Percentiles rank a stretch among this genome's conserved stretches.
Conservation (phyloP, 2,329 filamentous ascomycete species). For the Epichloe typhina region DNA sequence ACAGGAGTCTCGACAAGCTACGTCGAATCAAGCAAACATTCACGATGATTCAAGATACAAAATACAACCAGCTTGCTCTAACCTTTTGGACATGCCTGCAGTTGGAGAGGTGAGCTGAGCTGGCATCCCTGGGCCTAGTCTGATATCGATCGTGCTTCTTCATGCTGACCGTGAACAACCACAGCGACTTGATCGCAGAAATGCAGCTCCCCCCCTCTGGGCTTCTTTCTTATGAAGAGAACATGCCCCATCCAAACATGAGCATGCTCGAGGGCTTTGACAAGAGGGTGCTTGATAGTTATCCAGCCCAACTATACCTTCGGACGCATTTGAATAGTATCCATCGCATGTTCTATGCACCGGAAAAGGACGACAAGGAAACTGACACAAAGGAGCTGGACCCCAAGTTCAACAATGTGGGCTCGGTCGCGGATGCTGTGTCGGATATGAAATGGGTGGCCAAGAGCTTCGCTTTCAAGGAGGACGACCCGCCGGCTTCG, state of each 20-base stretch:
- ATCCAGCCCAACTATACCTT: constrained; percentile 49
- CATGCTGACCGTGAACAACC: neutral
- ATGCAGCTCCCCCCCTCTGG: constrained; percentile 50
- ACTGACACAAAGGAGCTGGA: constrained; percentile 13
- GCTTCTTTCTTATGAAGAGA: constrained; percentile 46
- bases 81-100: constrained; percentile 92
- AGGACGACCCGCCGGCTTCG: constrained; percentile 54
- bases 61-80: constrained; percentile 52
- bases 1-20: constrained; percentile 36
- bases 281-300: constrained; percentile 41
- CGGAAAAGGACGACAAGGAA: constrained; percentile 21
- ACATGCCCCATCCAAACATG: constrained; percentile 54
- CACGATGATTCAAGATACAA: constrained; percentile 27
- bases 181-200: constrained; percentile 81
- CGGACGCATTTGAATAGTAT: constrained; percentile 52
- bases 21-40: constrained; percentile 25
- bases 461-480: constrained; percentile 41
- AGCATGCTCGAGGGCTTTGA: constrained; percentile 29
- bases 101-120: constrained; percentile 58
- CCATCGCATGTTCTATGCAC: constrained; percentile 42
- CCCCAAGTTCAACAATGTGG: constrained; percentile 32
- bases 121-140: no score
- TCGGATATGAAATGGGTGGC: constrained; percentile 35
- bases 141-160: neutral
- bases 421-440: constrained; percentile 29